Percentiles rank a stretch among this genome's conserved stretches.
Conservation (phyloP, 441 rosid species). For the Aquilaria agallochum region DNA sequence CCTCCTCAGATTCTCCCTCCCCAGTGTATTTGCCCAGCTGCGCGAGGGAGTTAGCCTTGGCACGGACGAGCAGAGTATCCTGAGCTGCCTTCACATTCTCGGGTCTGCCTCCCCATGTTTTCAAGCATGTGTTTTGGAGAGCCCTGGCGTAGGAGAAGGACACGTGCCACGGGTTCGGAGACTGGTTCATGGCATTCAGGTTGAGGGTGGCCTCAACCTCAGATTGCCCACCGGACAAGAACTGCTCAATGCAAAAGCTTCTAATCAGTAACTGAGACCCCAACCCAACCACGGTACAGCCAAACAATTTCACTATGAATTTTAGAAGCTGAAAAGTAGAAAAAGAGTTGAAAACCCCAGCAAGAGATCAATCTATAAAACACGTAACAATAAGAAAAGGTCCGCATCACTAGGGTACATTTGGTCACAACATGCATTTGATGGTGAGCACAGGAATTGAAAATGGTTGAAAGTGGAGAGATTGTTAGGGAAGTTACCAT, state of each 20-base stretch:
- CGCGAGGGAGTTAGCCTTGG: conserved; percentile 84
- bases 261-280: neutral
- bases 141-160: conserved; percentile 95
- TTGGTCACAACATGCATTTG: no score
- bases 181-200: conserved; percentile 94
- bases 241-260: conserved; percentile 34
- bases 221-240: conserved; percentile 94
- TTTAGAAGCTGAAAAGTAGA: no score
- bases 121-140: conserved; percentile 90
- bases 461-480: neutral
- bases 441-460: neutral
- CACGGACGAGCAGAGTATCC: conserved; percentile 58
- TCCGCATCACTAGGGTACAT: no score
- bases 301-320: no score
- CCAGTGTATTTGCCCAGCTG: conserved; percentile 94
- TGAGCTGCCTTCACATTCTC: conserved; percentile 90
- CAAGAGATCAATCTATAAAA: no score
- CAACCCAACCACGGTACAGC: no score
- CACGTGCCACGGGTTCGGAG: conserved; percentile 85
- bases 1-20: conserved; percentile 92
- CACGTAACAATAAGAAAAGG: no score
- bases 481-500: conserved; percentile 46
- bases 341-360: no score
- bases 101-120: conserved; percentile 87
- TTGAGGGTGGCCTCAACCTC: conserved; percentile 93